Base-by-base conservation (phyloP, 768 basidiomycete species). In the Hysterangium stoloniferum region DNA sequence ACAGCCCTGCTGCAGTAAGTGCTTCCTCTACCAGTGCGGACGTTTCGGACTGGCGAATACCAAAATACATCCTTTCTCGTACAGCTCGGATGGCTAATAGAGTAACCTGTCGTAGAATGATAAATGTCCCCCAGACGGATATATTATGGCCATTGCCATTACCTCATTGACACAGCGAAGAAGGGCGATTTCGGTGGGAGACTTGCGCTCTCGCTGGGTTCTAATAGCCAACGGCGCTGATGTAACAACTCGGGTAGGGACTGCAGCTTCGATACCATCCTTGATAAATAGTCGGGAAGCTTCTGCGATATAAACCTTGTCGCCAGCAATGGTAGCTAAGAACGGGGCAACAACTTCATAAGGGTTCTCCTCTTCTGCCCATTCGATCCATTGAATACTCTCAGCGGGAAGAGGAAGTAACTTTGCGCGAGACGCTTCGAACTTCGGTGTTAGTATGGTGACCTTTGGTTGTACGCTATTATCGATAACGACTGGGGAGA, bases 131-230 rank as follows among this genome's bases (percentile, higher is more conserved):
- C 29, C 28, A 27, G 32, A 9, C 17, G 5, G 28, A 31, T 27
- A 29, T 24, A 32, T 24, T 34, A 20, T 31, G 7, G 17, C 45
- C 20, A 17, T n/a, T n/a, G 50, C 17, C 31, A 6, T 3, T 42
- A 90, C 87, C 74, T 91, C 84, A 60, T 90, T 91, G 1, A 71
- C 86, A 59, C 86, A 92, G 57, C 72, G 78, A 59, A 95, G 62
- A 44, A 92, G 71, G 4, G 75, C 75, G 11, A 90, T 67, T 59
- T 92, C 90, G 40, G 80, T 70, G 7, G 60, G 55, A 11, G 83
- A 86, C 63, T 93, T 92, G 54, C 82, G 74, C 63, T 92, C 84
- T 20, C 88, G 72, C 20, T 92, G 61, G 34, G 70, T 67, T n/a
- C 69, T 72, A 27, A 91, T 71, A 44, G 74, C 73, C 2, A 62